Percentiles rank a stretch among this genome's conserved stretches.
Conservation (phyloP, 78 protist species). For the Creolimax fragrantissima region DNA sequence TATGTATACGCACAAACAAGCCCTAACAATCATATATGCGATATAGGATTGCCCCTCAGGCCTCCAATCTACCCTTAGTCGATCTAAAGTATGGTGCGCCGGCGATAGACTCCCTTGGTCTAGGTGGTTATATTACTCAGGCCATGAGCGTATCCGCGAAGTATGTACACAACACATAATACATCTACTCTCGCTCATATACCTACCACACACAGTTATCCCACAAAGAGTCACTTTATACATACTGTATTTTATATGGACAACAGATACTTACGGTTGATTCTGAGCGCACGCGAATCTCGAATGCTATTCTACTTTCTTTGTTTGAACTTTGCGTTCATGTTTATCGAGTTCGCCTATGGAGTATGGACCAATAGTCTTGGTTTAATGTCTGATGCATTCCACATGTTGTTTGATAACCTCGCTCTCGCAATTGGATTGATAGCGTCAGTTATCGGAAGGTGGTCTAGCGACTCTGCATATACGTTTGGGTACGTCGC, state of each 20-base stretch:
- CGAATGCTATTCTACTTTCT: conserved; percentile 66
- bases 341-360: conserved; percentile 81
- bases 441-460: conserved; percentile 60
- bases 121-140: background rate
- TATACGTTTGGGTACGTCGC: conserved; percentile 68
- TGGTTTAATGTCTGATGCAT: conserved; percentile 84
- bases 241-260: too few species aligned
- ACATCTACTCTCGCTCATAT: too few species aligned
- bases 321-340: conserved; percentile 64
- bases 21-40: too few species aligned
- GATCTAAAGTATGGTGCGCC: background rate
- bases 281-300: conserved; percentile 26
- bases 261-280: background rate
- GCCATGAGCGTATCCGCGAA: background rate
- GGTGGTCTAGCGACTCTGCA: conserved; percentile 45
- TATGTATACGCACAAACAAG: too few species aligned
- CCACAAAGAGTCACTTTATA: too few species aligned
- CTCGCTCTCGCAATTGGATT: conserved; percentile 77
- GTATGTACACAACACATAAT: background rate
- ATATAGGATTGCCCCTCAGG: background rate
- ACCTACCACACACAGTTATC: too few species aligned
- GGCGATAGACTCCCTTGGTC: background rate
- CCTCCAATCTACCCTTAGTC: background rate
- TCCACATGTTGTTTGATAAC: conserved; percentile 93
- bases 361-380: conserved; percentile 84